A percentile compares a stretch with the other conserved stretches of the same genome.
Evolutionary conservation across 208 protist genomes (phyloP).

Genomic region (Borovskyia barvae): DNA sequence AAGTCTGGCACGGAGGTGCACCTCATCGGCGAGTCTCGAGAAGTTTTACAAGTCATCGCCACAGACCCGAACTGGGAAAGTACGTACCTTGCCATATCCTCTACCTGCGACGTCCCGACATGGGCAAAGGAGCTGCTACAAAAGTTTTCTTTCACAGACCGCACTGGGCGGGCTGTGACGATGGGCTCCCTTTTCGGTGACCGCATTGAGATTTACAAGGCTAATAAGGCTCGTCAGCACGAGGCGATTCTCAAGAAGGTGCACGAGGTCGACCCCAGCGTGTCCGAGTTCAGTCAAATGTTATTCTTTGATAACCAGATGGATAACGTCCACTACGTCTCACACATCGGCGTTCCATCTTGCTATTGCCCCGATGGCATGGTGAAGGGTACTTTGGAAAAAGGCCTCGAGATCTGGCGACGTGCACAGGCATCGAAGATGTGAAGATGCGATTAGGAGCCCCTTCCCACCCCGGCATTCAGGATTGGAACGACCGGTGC

Average conservation of each 20-base stretch:
- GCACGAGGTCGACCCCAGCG: slow-evolving; percentile 29
- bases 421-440: slow-evolving; percentile 18
- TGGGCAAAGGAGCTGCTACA: slow-evolving; percentile 81
- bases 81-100: slow-evolving; percentile 77
- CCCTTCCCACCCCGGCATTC: too few species aligned
- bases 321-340: slow-evolving; percentile 77
- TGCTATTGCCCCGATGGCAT: slow-evolving; percentile 82
- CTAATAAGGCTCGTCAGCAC: slow-evolving; percentile 72
- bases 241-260: slow-evolving; percentile 46
- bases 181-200: slow-evolving; percentile 77
- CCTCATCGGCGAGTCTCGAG: slow-evolving; percentile 76
- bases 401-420: slow-evolving; percentile 65
- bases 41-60: slow-evolving; percentile 56
- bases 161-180: slow-evolving; percentile 27
- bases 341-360: slow-evolving; percentile 67
- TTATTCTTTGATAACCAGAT: slow-evolving; percentile 92
- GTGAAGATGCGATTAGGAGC: too few species aligned
- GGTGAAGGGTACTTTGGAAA: slow-evolving; percentile 58
- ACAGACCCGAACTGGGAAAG: slow-evolving; percentile 44
- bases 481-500: too few species aligned
- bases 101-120: slow-evolving; percentile 82
- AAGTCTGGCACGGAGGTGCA: slow-evolving; percentile 46
- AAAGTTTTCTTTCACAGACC: slow-evolving; percentile 54
- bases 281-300: slow-evolving; percentile 74
- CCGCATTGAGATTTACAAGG: slow-evolving; percentile 74